Evolutionary conservation across 371 early-diverging fungal genomes (phyloP).

Genomic region (Actinomucor elegans): DNA sequence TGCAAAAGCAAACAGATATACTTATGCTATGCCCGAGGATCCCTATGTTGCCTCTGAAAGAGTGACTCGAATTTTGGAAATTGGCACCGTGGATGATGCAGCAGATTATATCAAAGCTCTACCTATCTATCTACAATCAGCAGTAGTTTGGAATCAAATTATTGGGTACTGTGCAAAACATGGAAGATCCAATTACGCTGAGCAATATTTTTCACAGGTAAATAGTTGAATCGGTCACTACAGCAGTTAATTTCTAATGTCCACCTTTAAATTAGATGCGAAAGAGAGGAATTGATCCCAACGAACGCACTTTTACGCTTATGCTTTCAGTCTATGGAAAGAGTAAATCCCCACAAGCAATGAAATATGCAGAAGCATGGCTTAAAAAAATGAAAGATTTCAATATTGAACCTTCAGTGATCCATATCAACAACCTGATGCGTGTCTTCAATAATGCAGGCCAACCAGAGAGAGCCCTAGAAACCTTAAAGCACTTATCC

Average conservation of each 20-base stretch:
- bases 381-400: slow-evolving; percentile 22
- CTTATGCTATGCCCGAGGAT: slow-evolving; percentile 25
- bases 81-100: slow-evolving; percentile 17
- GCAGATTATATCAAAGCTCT: slow-evolving; percentile 19
- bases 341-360: slow-evolving; percentile 26
- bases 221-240: no score
- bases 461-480: slow-evolving; percentile 10
- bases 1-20: slow-evolving; percentile 12
- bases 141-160: slow-evolving; percentile 28
- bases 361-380: slow-evolving; percentile 25
- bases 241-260: neutral
- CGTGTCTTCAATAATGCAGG: slow-evolving; percentile 20
- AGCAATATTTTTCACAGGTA: slow-evolving; percentile 23
- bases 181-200: slow-evolving; percentile 19
- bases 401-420: slow-evolving; percentile 15
- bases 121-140: slow-evolving; percentile 24
- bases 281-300: slow-evolving; percentile 31
- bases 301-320: slow-evolving; percentile 35
- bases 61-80: slow-evolving; percentile 14
- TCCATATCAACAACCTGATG: slow-evolving; percentile 34
- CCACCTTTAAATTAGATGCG: slow-evolving; percentile 23
- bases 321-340: slow-evolving; percentile 21
- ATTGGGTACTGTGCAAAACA: slow-evolving; percentile 22
- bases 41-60: slow-evolving; percentile 20
- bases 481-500: slow-evolving; percentile 6